phyloP scores from a whole-genome alignment of 148 eudicot genomes.

The Rhododendron molle region DNA sequence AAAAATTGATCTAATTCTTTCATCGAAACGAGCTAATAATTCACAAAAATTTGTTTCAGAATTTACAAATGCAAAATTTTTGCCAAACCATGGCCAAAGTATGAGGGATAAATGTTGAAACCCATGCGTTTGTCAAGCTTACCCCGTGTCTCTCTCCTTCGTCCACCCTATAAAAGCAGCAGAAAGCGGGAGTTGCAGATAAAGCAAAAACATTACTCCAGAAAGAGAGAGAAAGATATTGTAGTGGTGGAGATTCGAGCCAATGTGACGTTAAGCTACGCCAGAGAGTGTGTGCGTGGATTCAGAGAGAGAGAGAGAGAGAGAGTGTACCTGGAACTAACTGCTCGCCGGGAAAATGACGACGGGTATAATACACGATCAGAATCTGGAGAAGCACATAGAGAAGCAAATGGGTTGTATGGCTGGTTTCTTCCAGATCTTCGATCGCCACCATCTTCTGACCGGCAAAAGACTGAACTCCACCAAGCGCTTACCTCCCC shows the following conservation, averaged over 20 bases:
- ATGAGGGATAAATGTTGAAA: background rate
- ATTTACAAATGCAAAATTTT: no score
- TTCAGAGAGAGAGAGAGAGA: background rate
- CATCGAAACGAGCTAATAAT: no score
- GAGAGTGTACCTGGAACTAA: slow-evolving; percentile 3
- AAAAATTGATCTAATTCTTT: no score
- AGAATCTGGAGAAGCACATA: slow-evolving; percentile 59
- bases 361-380: slow-evolving; percentile 49
- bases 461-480: slow-evolving; percentile 46
- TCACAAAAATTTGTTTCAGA: no score
- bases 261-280: slow-evolving; percentile 10
- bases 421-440: slow-evolving; percentile 73
- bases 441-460: slow-evolving; percentile 60
- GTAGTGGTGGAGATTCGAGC: slow-evolving; percentile 17
- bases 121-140: background rate
- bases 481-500: slow-evolving; percentile 60
- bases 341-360: slow-evolving; percentile 32
- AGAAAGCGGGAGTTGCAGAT: slow-evolving; percentile 63
- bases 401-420: slow-evolving; percentile 88
- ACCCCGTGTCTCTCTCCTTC: background rate
- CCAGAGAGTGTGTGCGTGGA: background rate
- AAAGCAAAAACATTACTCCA: slow-evolving; percentile 24
- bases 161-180: slow-evolving; percentile 43
- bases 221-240: slow-evolving; percentile 4
- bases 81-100: background rate